These are phyloP conservation scores for Thuidium tamariscinum DNA, from an alignment of 225 moss, liverwort and hornwort species.

Conservation along the genomic window DNA sequence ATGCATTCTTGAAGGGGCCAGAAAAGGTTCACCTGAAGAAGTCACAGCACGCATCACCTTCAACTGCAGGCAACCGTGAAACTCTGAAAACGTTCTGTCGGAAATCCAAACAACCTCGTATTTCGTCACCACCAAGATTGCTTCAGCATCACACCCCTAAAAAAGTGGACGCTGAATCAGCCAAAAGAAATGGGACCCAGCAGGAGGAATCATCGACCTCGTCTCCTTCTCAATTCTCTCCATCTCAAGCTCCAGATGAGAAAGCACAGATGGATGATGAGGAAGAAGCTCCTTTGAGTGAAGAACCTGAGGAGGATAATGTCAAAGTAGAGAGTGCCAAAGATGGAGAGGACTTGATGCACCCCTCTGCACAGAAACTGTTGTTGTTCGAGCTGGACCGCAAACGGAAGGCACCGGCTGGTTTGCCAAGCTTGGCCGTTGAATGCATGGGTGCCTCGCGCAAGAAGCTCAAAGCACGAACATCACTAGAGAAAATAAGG, in stretches of 20 bases:
- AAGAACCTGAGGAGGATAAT: background rate
- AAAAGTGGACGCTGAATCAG: slow-evolving; percentile 3
- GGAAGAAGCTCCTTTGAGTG: slow-evolving; percentile 9
- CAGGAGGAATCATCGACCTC: slow-evolving; percentile 12
- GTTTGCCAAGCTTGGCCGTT: slow-evolving; percentile 37
- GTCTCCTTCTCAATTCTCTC: slow-evolving; percentile 21
- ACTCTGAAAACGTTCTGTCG: slow-evolving; percentile 8
- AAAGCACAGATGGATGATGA: slow-evolving; percentile 1
- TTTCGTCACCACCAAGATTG: background rate
- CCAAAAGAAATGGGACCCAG: slow-evolving; percentile 4
- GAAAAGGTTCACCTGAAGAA: slow-evolving; percentile 29
- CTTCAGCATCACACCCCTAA: background rate
- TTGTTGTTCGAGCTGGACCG: slow-evolving; percentile 44
- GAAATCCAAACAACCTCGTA: slow-evolving; percentile 14
- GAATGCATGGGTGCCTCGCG: slow-evolving; percentile 25
- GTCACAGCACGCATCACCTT: slow-evolving; percentile 18
- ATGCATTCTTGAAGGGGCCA: slow-evolving; percentile 16
- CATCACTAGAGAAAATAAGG: slow-evolving; percentile 19
- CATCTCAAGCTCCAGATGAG: slow-evolving; percentile 7
- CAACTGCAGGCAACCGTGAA: background rate
- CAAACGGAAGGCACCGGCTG: slow-evolving; percentile 44
- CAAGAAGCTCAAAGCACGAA: slow-evolving; percentile 23
- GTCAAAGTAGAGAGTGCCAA: slow-evolving; percentile 1
- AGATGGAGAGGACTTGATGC: background rate
- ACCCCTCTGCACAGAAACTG: slow-evolving; percentile 32